Percentiles rank a stretch among this genome's conserved stretches.
Conservation (phyloP, 805 yeast genomes). For the Metschnikowia noctiluminum region DNA sequence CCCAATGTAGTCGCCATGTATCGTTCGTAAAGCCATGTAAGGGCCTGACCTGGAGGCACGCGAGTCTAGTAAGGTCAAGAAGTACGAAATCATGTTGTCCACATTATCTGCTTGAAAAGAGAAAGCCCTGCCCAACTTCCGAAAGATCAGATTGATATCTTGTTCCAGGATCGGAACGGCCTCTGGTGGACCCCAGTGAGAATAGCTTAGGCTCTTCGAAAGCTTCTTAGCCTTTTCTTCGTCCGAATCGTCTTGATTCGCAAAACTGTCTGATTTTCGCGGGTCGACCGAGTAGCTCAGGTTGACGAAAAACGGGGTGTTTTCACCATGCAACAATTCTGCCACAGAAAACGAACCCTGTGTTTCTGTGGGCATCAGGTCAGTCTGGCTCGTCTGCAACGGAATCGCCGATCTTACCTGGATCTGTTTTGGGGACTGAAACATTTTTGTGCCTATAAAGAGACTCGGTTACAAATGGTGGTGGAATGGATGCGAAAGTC, state of each 20-base stretch:
- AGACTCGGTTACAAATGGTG: constrained; percentile 3
- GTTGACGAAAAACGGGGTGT: constrained; percentile 8
- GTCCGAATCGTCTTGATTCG: background rate
- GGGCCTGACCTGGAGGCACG: constrained; percentile 60
- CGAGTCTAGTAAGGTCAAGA: constrained; percentile 19
- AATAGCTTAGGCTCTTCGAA: constrained; percentile 28
- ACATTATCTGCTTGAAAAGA: constrained; percentile 70
- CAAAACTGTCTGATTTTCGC: background rate
- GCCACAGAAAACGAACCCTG: constrained; percentile 8
- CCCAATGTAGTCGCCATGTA: constrained; percentile 75
- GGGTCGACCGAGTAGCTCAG: constrained; percentile 2
- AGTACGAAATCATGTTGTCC: constrained; percentile 55
- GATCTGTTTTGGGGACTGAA: constrained; percentile 8
- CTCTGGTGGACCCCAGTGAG: constrained; percentile 46
- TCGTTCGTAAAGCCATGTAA: constrained; percentile 48
- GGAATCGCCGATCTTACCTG: constrained; percentile 6
- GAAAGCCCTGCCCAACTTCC: constrained; percentile 50
- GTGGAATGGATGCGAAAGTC: constrained; percentile 5
- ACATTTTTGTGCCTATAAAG: constrained; percentile 7
- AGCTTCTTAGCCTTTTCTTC: background rate
- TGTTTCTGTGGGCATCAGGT: constrained; percentile 2
- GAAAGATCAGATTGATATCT: constrained; percentile 56
- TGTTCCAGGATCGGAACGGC: constrained; percentile 47
- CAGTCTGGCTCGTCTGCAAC: constrained; percentile 1
- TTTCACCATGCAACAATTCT: constrained; percentile 7